Conservation (phyloP, 331 rosid genomes). For the Arachis monticola region DNA sequence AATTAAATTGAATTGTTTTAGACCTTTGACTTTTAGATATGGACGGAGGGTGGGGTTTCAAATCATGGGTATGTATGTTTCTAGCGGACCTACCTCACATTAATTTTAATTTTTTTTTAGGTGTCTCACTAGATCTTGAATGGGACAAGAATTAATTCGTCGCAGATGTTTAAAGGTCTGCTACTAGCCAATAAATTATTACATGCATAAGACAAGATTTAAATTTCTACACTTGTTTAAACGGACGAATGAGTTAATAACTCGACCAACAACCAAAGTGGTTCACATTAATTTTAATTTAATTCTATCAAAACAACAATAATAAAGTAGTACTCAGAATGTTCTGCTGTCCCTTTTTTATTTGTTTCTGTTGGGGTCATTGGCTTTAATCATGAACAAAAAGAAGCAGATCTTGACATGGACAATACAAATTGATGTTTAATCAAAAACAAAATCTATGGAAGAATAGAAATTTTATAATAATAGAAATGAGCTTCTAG, state of each 20-base stretch:
- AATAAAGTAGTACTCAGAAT: constrained; percentile 20
- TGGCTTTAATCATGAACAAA: constrained; percentile 14
- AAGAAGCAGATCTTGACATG: constrained; percentile 20
- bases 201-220: too few species aligned
- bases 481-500: too few species aligned
- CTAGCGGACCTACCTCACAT: background rate
- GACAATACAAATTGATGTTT: background rate
- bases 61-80: background rate
- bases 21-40: constrained; percentile 28
- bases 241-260: too few species aligned
- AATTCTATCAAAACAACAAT: background rate
- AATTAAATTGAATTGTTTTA: constrained; percentile 16
- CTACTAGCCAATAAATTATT: too few species aligned
- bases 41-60: constrained; percentile 17
- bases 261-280: too few species aligned
- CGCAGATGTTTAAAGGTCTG: too few species aligned
- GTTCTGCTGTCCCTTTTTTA: constrained; percentile 25
- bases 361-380: constrained; percentile 11
- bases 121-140: too few species aligned
- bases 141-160: too few species aligned
- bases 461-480: background rate
- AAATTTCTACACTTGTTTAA: too few species aligned
- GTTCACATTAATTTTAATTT: background rate
- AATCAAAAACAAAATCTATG: constrained; percentile 27
- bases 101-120: too few species aligned